Evolutionary conservation across 441 rosid genomes (phyloP).

Genomic region (Bruguiera hainesii): DNA sequence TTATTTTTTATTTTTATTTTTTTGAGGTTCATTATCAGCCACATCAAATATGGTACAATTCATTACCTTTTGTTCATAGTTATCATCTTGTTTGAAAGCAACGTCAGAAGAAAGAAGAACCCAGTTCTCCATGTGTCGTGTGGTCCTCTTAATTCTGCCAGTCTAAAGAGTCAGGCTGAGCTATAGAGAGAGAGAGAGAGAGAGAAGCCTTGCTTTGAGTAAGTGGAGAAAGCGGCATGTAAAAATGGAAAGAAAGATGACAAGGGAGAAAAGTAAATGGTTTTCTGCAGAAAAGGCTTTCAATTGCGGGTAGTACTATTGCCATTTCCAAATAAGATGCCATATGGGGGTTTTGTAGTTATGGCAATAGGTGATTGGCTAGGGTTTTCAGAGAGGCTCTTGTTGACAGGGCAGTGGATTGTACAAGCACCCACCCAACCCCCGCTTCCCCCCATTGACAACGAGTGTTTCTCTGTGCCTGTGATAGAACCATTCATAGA

Average conservation of each 20-base stretch:
- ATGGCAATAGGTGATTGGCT: constrained; percentile 27
- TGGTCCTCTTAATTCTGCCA: constrained; percentile 59
- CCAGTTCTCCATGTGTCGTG: constrained; percentile 47
- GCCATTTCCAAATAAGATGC: constrained; percentile 13
- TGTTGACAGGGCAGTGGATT: constrained; percentile 6
- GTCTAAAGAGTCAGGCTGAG: constrained; percentile 31
- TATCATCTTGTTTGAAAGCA: constrained; percentile 63
- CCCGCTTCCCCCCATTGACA: neutral
- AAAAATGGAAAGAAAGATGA: constrained; percentile 40
- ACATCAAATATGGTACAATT: constrained; percentile 23
- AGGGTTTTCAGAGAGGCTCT: constrained; percentile 27
- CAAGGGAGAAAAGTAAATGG: constrained; percentile 19
- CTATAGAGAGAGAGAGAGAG: constrained; percentile 22
- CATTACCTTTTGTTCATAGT: constrained; percentile 29
- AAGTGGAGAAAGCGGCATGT: constrained; percentile 64
- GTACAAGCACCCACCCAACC: constrained; percentile 1
- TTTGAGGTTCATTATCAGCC: constrained; percentile 28
- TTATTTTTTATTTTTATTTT: no score
- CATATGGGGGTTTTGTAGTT: constrained; percentile 10
- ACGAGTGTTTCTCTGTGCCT: neutral
- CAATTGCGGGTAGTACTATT: constrained; percentile 21
- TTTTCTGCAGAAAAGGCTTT: neutral
- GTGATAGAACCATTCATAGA: neutral
- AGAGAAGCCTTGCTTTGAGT: constrained; percentile 2
- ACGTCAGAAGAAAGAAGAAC: constrained; percentile 48